A percentile compares a stretch with the other conserved stretches of the same genome.
Evolutionary conservation across 441 rosid species (phyloP).

Genomic region (Syzygium malaccense): DNA sequence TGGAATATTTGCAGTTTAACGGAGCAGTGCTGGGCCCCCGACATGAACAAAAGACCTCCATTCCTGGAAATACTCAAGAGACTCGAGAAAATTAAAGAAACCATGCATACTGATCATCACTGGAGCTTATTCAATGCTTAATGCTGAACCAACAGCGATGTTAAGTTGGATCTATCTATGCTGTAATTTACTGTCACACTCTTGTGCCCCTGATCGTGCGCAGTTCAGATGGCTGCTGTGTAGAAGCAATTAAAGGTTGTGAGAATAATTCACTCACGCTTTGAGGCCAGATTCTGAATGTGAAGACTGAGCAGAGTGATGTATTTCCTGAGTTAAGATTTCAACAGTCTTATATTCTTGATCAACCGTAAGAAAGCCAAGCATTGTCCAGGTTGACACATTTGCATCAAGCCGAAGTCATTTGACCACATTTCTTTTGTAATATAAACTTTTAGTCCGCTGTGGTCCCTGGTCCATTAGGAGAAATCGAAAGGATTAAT

Average conservation of each 20-base stretch:
- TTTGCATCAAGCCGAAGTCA: not conserved
- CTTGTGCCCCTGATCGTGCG: conserved; percentile 1
- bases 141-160: not conserved
- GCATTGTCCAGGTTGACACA: not conserved
- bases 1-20: conserved; percentile 41
- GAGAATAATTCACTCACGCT: not conserved
- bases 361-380: not conserved
- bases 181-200: not conserved
- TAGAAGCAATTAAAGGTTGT: conserved; percentile 12
- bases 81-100: conserved; percentile 86
- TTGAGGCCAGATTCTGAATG: conserved; percentile 3
- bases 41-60: conserved; percentile 83
- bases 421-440: not conserved
- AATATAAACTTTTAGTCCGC: conserved; percentile 2
- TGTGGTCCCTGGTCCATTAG: not conserved
- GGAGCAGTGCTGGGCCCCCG: conserved; percentile 78
- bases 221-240: conserved; percentile 12
- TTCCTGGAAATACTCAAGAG: conserved; percentile 92
- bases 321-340: not conserved
- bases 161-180: conserved; percentile 1
- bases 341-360: not conserved
- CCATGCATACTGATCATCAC: conserved; percentile 58
- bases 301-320: not conserved
- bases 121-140: conserved; percentile 77
- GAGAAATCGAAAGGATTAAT: not conserved